Base-by-base conservation (phyloP, 2,329 filamentous ascomycete genomes). In the Blastomyces silverae region DNA sequence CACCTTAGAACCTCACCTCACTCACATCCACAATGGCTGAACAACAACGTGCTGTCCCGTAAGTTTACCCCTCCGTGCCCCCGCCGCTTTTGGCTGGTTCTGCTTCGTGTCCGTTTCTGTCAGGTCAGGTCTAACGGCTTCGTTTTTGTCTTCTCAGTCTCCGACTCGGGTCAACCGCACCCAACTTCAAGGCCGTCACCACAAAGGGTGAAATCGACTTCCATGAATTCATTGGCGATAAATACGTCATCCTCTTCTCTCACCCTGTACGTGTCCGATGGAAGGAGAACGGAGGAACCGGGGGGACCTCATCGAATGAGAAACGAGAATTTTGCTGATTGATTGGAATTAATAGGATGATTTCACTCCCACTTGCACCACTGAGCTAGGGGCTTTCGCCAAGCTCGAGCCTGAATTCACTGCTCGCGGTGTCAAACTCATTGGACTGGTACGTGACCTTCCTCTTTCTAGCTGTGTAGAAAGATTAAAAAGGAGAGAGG, bases 291-390 rank as follows among this genome's bases (percentile, higher is more conserved):
- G 34, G 15, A 10, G 7, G n/a, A 53, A 53, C 31, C 31, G 31
- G 7, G 34, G 34, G 17, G 37, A 46, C 1, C 13, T 15, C 5
- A 6, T 17, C 3, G n/a, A 15, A 15, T 20, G 13, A 7, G 44
- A 48, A 8, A 17, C 20, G 31, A 10, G 34, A 39, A 39, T 31
- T 37, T 37, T 37, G 34, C 31, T 57, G 20, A 57, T 57, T 57
- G 31, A 57, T 57, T 37, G 31, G 31, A 56, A 52, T 25, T 60
- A 42, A 17, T n/a, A 75, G 73, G 77, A 77, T 73, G 92, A 96
- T 79, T 96, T 90, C 83, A 96, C 92, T 1, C 92, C 92, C 64
- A 92, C 96, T 66, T 97, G 92, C 84, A 97, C 92, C 69, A 97
- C 92, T 64, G 92, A 97, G 82, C 88, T 97, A 68, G 92, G 92